Conservation (phyloP, 2,329 filamentous ascomycete genomes). For the Epichloe sp. region DNA sequence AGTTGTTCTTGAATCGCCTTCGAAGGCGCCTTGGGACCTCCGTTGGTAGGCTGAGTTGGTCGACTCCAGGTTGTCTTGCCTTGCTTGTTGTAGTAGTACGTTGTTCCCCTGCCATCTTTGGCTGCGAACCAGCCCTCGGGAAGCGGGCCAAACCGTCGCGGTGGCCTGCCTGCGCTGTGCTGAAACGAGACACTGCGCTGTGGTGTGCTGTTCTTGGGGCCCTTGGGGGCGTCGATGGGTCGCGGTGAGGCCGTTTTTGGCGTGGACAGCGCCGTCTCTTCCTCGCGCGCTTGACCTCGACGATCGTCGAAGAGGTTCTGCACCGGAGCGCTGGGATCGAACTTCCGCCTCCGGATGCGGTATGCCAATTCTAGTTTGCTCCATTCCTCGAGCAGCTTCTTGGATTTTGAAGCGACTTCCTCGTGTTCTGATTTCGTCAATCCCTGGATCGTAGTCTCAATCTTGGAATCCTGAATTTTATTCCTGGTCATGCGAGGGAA, state of each 20-base stretch:
- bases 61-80: slow-evolving; percentile 72
- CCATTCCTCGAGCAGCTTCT: slow-evolving; percentile 68
- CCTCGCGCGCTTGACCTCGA: slow-evolving; percentile 34
- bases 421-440: slow-evolving; percentile 58
- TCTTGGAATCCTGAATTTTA: slow-evolving; percentile 94
- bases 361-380: slow-evolving; percentile 82
- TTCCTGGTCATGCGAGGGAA: slow-evolving; percentile 88
- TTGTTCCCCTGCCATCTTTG: slow-evolving; percentile 54
- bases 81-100: slow-evolving; percentile 74
- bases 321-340: slow-evolving; percentile 51
- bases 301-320: slow-evolving; percentile 51
- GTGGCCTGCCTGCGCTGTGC: slow-evolving; percentile 33
- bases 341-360: slow-evolving; percentile 81
- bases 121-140: slow-evolving; percentile 81
- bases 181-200: slow-evolving; percentile 41
- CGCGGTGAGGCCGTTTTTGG: slow-evolving; percentile 30
- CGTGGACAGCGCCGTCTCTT: slow-evolving; percentile 22
- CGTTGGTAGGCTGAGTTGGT: slow-evolving; percentile 56
- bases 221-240: slow-evolving; percentile 41
- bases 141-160: slow-evolving; percentile 41
- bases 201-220: slow-evolving; percentile 45
- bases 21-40: slow-evolving; percentile 52
- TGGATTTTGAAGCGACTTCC: slow-evolving; percentile 59
- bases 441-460: slow-evolving; percentile 66
- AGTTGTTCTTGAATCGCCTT: slow-evolving; percentile 52